Conservation (phyloP, 257 asterid species). For the Solanum dulcamara region DNA sequence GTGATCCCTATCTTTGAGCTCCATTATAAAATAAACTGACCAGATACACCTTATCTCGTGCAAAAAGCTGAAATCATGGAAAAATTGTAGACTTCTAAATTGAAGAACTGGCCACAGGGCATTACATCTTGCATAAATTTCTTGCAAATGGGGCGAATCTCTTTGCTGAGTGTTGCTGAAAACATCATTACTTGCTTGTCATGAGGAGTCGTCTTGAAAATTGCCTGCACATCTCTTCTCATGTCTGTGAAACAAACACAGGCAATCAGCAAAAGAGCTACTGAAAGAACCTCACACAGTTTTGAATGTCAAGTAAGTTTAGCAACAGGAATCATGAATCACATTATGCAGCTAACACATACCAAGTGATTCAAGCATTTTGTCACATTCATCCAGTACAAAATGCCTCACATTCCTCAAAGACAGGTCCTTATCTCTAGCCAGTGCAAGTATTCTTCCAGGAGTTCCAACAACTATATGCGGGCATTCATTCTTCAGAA, state of each 20-base stretch:
- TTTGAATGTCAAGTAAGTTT: not conserved
- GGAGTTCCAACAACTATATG: conserved; percentile 91
- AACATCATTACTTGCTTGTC: conserved; percentile 97
- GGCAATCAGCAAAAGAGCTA: not conserved
- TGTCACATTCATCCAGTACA: conserved; percentile 82
- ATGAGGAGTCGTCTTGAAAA: conserved; percentile 85
- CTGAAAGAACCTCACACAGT: not conserved
- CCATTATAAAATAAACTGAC: not conserved
- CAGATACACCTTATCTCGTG: conserved; percentile 9
- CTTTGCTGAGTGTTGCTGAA: conserved; percentile 93
- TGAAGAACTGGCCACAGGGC: conserved; percentile 62
- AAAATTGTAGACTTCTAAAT: conserved; percentile 43
- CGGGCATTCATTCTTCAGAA: conserved; percentile 84
- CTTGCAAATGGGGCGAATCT: conserved; percentile 90
- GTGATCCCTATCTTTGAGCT: not conserved
- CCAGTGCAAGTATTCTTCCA: conserved; percentile 72
- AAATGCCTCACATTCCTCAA: conserved; percentile 80
- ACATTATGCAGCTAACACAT: conserved; percentile 5
- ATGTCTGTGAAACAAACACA: conserved; percentile 34
- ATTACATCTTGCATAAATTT: conserved; percentile 96
- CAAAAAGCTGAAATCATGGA: conserved; percentile 40
- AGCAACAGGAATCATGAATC: not conserved
- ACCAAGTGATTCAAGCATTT: conserved; percentile 94
- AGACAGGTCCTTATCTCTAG: conserved; percentile 69
- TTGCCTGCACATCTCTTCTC: conserved; percentile 91